Percentiles rank a stretch among this genome's conserved stretches.
Conservation (phyloP, 768 basidiomycete genomes). For the Trametes gibbosa region DNA sequence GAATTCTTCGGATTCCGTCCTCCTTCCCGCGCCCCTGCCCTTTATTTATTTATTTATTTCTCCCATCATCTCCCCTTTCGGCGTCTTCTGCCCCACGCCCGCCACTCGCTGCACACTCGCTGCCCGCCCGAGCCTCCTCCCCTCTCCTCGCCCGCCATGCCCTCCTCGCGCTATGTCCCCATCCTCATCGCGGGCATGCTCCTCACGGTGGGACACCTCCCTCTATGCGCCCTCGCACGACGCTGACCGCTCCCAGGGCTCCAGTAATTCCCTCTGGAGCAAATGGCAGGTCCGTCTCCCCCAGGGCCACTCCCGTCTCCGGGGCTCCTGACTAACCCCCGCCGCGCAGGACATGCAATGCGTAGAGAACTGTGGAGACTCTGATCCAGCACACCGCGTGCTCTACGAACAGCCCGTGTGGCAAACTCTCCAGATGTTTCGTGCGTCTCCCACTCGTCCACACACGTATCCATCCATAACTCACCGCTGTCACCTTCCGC, state of each 20-base stretch:
- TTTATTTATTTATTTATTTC: conserved; percentile 11
- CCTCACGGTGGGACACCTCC: conserved; percentile 57
- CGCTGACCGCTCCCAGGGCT: conserved; percentile 46
- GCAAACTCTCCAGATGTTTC: conserved; percentile 90
- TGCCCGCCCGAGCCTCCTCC: neutral
- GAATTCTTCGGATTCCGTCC: neutral
- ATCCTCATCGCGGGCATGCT: conserved; percentile 92
- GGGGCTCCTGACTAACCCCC: neutral
- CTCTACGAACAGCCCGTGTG: conserved; percentile 94
- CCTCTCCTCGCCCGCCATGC: conserved; percentile 44
- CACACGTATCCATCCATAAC: conserved; percentile 10
- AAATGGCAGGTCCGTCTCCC: conserved; percentile 68
- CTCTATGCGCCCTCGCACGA: neutral
- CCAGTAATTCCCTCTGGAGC: conserved; percentile 77
- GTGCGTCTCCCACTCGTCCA: conserved; percentile 44
- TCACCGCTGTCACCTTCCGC: conserved; percentile 35
- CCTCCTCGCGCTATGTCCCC: conserved; percentile 65
- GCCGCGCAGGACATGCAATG: conserved; percentile 88
- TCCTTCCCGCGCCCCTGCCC: conserved; percentile 1
- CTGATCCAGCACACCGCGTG: conserved; percentile 56
- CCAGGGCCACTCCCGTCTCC: neutral
- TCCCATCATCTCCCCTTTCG: conserved; percentile 9
- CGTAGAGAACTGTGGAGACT: conserved; percentile 84
- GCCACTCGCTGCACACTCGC: neutral
- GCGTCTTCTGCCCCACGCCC: neutral